A percentile compares a stretch with the other conserved stretches of the same genome.
These are phyloP conservation scores for Paxillus involutus DNA, from an alignment of 768 basidiomycete species.

Conservation along the genomic window DNA sequence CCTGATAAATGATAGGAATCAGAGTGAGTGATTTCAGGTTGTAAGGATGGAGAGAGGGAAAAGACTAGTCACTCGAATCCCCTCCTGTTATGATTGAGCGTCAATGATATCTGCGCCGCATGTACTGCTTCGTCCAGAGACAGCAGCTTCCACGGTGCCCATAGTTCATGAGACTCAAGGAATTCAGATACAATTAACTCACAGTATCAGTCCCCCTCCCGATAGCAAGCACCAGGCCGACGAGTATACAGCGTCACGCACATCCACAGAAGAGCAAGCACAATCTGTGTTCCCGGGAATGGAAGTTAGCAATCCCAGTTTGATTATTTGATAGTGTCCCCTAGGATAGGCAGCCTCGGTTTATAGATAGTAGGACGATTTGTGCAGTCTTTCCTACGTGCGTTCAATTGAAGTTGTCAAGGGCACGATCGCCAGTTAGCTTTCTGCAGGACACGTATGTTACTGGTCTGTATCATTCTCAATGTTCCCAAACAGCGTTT, in stretches of 20 bases:
- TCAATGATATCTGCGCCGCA: not conserved
- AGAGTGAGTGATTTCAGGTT: not conserved
- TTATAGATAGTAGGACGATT: no score
- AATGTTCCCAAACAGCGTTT: no score
- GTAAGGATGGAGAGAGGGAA: not conserved
- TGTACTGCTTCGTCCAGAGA: not conserved
- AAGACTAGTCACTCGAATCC: not conserved
- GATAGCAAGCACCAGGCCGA: slow-evolving; percentile 91
- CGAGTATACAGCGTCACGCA: slow-evolving; percentile 79
- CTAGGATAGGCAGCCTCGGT: no score
- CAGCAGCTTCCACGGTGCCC: not conserved
- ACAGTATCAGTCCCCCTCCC: slow-evolving; percentile 93
- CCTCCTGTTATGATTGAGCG: not conserved
- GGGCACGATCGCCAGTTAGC: no score
- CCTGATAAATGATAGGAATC: slow-evolving; percentile 31
- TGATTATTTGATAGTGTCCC: no score
- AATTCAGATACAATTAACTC: slow-evolving; percentile 9
- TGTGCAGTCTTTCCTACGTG: no score
- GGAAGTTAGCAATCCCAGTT: no score
- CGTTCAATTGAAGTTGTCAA: no score
- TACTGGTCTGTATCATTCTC: no score
- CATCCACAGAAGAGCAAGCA: slow-evolving; percentile 82
- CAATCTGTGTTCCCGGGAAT: slow-evolving; percentile 34
- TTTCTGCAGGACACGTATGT: no score
- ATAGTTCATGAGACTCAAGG: not conserved